Evolutionary conservation across 106 monocot genomes (phyloP), one percentile per base, ranked within the genome.

Genomic region (Dioscorea dumetorum): DNA sequence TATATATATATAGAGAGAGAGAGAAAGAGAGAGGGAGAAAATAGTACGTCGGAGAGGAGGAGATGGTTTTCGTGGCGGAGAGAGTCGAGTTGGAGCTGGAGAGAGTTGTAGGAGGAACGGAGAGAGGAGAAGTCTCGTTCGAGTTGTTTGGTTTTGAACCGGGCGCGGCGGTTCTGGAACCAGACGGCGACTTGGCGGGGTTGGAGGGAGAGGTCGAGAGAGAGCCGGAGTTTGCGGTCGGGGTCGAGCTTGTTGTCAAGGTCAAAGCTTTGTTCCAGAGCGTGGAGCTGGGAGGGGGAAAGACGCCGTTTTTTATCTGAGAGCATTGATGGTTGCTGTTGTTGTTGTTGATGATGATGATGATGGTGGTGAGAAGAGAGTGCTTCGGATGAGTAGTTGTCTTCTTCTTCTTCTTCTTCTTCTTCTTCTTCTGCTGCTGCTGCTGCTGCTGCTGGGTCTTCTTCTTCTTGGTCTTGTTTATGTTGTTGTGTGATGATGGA

Each of bases 41-140:
- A 5, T 8, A 14, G 5, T 14, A 90, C 90, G 82, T 90, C 78
- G 20, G 74, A 74, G 70, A 66, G 50, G 33, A 90, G 90, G 14
- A 64, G 24, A 12, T 80, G 65, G 49, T 85, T 86, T 64, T 86
- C 80, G 28, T 69, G 86, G 72, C 68, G 67, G 33, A 90, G 83
- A 19, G 83, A 50, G 28, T 83, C 83, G 73, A 71, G 78, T 69
- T 83, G 76, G 57, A 61, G 18, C 12, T 23, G 35, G 22, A 86
- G 82, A 24, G 74, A 50, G 48, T 91, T 84, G 52, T 80, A 69
- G 35, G 63, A 75, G 66, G 69, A 12, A 54, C 72, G 67, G 41
- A 91, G 84, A 4, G 75, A 68, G 64, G 62, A 75, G 77, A 69
- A 91, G 72, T 87, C 91, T 8, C 71, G 57, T 65, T 77, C 77